phyloP scores from a whole-genome alignment of 2,329 filamentous ascomycete species.

The Pyricularia sp. region DNA sequence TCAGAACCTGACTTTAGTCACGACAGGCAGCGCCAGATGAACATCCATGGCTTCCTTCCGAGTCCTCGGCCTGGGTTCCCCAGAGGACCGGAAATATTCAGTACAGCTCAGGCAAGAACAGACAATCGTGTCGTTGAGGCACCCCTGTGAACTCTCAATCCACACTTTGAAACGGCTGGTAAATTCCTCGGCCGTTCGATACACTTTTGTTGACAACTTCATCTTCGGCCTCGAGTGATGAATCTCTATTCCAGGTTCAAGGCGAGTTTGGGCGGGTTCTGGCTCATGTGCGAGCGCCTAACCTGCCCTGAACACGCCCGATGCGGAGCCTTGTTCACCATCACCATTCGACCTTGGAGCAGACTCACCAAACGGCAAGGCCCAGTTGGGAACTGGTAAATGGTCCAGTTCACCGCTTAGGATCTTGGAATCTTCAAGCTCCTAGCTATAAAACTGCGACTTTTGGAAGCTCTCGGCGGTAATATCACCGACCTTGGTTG shows the following conservation, averaged over 20 bases:
- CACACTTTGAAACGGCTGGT: neutral
- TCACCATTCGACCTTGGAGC: neutral
- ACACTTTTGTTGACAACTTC: neutral
- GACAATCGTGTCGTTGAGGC: neutral
- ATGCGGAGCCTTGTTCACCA: neutral
- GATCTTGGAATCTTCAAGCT: neutral
- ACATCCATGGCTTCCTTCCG: neutral
- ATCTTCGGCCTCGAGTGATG: neutral
- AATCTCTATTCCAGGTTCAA: neutral
- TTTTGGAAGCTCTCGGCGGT: constrained; percentile 47
- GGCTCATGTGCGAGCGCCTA: neutral
- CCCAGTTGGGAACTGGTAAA: neutral
- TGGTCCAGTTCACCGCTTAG: neutral
- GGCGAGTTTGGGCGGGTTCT: neutral
- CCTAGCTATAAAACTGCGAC: constrained; percentile 47
- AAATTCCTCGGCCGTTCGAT: constrained; percentile 1
- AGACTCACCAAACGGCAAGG: neutral
- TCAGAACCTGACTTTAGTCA: neutral
- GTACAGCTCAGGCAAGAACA: neutral
- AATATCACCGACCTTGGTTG: constrained; percentile 40
- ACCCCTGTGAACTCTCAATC: neutral
- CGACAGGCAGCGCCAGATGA: neutral
- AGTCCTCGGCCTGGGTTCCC: neutral
- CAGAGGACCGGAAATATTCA: neutral
- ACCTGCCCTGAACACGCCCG: neutral